A percentile compares a stretch with the other conserved stretches of the same genome.
Evolutionary conservation across 169 alveolate genomes (phyloP).

Genomic region (Plasmodium blacklocki): DNA sequence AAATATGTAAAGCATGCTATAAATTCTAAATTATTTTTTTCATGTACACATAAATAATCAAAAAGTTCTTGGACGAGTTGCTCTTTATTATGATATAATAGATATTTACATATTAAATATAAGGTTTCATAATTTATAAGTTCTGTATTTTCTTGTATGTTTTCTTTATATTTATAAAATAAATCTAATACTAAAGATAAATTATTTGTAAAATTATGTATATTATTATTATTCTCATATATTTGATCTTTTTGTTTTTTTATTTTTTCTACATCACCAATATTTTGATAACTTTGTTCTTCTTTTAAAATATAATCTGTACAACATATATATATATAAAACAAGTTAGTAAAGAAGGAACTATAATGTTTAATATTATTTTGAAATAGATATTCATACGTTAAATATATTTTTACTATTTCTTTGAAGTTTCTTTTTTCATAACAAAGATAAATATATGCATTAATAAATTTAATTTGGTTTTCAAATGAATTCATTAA

Average conservation of each 20-base stretch:
- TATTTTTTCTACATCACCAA: not conserved
- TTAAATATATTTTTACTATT: conserved; percentile 24
- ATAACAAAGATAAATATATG: conserved; percentile 42
- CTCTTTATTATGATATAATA: conserved; percentile 14
- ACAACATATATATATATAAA: conserved; percentile 51
- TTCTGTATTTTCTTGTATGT: conserved; percentile 13
- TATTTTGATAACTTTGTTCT: too few relatives aligned
- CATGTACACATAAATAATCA: conserved; percentile 31
- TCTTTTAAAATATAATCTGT: not conserved
- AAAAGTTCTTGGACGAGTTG: conserved; percentile 26
- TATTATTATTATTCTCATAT: not conserved
- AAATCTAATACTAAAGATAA: conserved; percentile 16
- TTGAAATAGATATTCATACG: conserved; percentile 40
- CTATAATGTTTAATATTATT: conserved; percentile 12
- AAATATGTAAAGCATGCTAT: conserved; percentile 37
- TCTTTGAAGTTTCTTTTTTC: conserved; percentile 54
- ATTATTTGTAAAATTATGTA: not conserved
- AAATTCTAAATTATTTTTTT: conserved; percentile 25
- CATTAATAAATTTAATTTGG: conserved; percentile 52
- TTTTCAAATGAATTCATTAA: conserved; percentile 27
- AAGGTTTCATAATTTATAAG: conserved; percentile 41
- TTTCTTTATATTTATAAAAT: conserved; percentile 54
- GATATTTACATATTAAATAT: conserved; percentile 59
- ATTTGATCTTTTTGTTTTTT: too few relatives aligned
- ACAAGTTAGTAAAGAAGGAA: conserved; percentile 45